Percentiles rank a stretch among this genome's conserved stretches.
These are phyloP conservation scores for Melampsora larici-populina DNA, from an alignment of 1,284 basidiomycete genomes.

Conservation along the genomic window DNA sequence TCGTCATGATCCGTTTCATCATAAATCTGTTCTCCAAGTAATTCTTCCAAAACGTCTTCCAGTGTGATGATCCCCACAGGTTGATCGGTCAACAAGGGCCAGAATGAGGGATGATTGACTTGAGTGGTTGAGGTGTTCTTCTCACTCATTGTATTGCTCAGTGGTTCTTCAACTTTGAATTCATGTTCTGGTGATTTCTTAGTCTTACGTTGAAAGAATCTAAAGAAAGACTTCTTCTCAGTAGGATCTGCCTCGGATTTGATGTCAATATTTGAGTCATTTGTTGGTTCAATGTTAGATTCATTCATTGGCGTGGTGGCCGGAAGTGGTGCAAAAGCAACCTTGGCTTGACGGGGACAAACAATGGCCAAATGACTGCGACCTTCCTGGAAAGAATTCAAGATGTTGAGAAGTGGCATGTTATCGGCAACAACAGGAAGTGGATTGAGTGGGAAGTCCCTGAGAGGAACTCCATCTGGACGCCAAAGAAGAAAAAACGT, in stretches of 20 bases:
- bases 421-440: conserved; percentile 80
- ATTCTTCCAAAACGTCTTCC: conserved; percentile 87
- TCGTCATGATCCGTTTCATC: conserved; percentile 60
- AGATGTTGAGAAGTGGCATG: conserved; percentile 76
- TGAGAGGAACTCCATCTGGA: conserved; percentile 70
- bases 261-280: conserved; percentile 48
- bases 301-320: conserved; percentile 57
- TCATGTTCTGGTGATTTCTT: conserved; percentile 53
- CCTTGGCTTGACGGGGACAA: conserved; percentile 69
- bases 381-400: conserved; percentile 87
- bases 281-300: conserved; percentile 48
- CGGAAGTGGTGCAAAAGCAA: conserved; percentile 70
- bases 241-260: conserved; percentile 57
- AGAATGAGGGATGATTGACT: conserved; percentile 45
- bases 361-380: conserved; percentile 89
- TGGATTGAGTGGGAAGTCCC: conserved; percentile 75
- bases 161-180: background rate
- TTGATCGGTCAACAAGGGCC: background rate
- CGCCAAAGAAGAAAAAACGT: background rate
- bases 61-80: conserved; percentile 88
- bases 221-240: conserved; percentile 59
- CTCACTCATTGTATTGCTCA: background rate
- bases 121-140: conserved; percentile 48
- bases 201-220: conserved; percentile 65
- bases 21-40: conserved; percentile 84